Conservation (phyloP, 345 rosid species). For the Luvunga scandens region DNA sequence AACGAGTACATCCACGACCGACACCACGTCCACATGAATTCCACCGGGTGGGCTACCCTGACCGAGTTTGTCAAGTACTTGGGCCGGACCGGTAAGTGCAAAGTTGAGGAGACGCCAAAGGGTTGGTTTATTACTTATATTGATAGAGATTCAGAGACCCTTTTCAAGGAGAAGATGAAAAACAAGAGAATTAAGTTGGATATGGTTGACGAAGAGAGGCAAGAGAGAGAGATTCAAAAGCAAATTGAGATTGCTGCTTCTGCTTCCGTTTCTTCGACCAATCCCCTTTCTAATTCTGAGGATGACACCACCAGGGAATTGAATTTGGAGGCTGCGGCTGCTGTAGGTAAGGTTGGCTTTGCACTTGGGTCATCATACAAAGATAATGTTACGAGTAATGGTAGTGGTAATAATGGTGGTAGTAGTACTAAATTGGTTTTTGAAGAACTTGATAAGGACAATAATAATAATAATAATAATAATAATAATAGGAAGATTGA, state of each 20-base stretch:
- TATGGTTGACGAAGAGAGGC: slow-evolving; percentile 89
- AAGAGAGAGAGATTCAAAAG: slow-evolving; percentile 70
- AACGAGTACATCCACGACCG: slow-evolving; percentile 89
- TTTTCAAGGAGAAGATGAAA: slow-evolving; percentile 83
- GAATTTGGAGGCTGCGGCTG: slow-evolving; percentile 45
- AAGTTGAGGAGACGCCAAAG: slow-evolving; percentile 93
- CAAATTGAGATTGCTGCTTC: slow-evolving; percentile 79
- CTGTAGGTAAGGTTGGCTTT: slow-evolving; percentile 61
- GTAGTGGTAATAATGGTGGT: slow-evolving; percentile 35
- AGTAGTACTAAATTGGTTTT: slow-evolving; percentile 55
- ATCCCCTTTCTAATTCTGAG: background rate
- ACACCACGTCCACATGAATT: slow-evolving; percentile 90
- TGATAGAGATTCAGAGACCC: slow-evolving; percentile 78
- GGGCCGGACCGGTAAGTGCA: slow-evolving; percentile 82
- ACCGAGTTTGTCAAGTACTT: slow-evolving; percentile 86
- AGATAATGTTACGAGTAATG: slow-evolving; percentile 49
- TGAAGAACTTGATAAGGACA: slow-evolving; percentile 43
- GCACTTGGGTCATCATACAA: slow-evolving; percentile 48
- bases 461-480: background rate
- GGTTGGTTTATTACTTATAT: slow-evolving; percentile 97
- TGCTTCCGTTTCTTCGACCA: background rate
- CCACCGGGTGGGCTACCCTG: slow-evolving; percentile 86
- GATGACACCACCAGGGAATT: slow-evolving; percentile 28
- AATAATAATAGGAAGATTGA: slow-evolving; percentile 24
- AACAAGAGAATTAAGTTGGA: slow-evolving; percentile 75